phyloP scores from a whole-genome alignment of 2,329 filamentous ascomycete species.

The Pseudomassariella vexata region DNA sequence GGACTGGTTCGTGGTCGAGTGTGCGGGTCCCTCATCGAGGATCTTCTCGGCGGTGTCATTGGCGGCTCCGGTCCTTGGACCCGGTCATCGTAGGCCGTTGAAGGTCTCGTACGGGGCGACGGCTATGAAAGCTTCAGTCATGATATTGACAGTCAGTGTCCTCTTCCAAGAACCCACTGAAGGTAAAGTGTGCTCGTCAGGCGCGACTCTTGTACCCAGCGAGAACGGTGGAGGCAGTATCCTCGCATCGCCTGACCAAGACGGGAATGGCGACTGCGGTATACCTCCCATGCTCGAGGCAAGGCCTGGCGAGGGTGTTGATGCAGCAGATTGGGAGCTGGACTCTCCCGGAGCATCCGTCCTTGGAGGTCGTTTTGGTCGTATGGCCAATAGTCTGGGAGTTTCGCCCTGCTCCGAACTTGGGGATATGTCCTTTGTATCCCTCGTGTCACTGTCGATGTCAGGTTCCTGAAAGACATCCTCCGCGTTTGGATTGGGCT shows the following conservation, averaged over 20 bases:
- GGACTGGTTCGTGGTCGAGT: slow-evolving; percentile 10
- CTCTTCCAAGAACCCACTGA: slow-evolving; percentile 14
- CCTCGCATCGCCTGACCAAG: no score
- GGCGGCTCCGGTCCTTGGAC: slow-evolving; percentile 11
- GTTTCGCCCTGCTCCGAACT: no score
- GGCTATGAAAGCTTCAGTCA: background rate
- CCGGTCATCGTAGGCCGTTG: background rate
- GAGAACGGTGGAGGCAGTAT: slow-evolving; percentile 23
- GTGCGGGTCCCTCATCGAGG: slow-evolving; percentile 12
- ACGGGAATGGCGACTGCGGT: no score
- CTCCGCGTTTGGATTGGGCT: no score
- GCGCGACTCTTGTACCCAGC: slow-evolving; percentile 16
- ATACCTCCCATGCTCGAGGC: no score
- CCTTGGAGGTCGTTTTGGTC: background rate
- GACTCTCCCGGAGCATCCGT: background rate
- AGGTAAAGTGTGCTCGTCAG: slow-evolving; percentile 20
- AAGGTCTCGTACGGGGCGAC: background rate
- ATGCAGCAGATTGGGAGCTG: background rate
- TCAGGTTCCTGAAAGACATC: no score
- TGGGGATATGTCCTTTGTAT: no score
- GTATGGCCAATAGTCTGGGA: background rate
- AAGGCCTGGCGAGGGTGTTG: background rate
- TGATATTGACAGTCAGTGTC: background rate
- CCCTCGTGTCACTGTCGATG: no score
- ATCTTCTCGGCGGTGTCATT: slow-evolving; percentile 17